Base-by-base conservation (phyloP, 2,329 filamentous ascomycete species). In the Fusarium lateritium region DNA sequence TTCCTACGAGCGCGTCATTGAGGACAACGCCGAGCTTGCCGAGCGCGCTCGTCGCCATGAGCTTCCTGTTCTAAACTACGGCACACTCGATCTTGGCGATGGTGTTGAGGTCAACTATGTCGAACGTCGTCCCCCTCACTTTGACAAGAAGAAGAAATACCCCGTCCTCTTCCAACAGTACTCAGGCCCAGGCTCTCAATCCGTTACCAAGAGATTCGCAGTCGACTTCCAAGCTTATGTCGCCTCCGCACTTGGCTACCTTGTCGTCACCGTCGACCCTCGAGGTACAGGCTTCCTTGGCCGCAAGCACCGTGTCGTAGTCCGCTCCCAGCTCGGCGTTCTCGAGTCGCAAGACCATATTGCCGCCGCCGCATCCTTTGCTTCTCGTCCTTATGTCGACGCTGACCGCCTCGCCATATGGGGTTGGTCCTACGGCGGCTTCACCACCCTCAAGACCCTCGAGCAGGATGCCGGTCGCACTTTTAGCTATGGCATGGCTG, bases 351-450 rank as follows among this genome's bases (percentile, higher is more conserved):
- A 89, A 39, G 96, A 98, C 79, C 96, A 99, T 79, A 98, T 99
- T 70, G 92, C 91, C 26, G 92, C 94, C 1, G 96, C 93, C 5
- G 92, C 94, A 79, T 88, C 92, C 69, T 98, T 94, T 90, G 91
- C 92, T 0, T 83, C 84, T 38, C 95, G 94, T 77, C 80, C 86
- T 15, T 98, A 99, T 78, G 91, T 98, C 15, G 97, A 99, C 77
- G 84, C 87, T 26, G 85, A 89, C 8, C 89, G 92, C 56, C 88
- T 99, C 72, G 94, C 94, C 21, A 97, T 99, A 76, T 99, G 96
- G 96, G 96, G 96, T 47, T 99, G 96, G 96, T 97, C 93, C 67
- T 99, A 96, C 76, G 96, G 96, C 60, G 96, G 96, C 13, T 99
- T 97, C 84, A 92, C 93, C 84, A 93, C 96, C 7, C 86, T 99